Conservation (phyloP, 2,329 filamentous ascomycete species). For the Sporothrix variecibatus region DNA sequence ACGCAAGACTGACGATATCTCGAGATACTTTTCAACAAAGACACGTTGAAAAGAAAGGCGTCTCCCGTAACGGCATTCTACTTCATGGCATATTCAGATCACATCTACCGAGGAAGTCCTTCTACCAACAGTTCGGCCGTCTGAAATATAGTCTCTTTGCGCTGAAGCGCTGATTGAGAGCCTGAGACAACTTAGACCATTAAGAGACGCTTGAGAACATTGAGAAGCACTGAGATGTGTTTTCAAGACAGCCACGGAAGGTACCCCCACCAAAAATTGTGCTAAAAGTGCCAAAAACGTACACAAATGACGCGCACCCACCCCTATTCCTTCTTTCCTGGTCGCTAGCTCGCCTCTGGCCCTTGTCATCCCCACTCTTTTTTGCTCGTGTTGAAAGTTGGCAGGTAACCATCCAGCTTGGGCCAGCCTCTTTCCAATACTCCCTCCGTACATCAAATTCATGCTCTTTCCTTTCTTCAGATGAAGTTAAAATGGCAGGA, state of each 20-base stretch:
- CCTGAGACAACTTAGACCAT: background rate
- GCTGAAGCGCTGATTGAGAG: background rate
- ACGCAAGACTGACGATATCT: background rate
- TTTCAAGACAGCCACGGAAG: background rate
- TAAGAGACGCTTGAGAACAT: too few relatives aligned
- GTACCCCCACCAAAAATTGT: background rate
- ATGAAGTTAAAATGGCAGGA: background rate
- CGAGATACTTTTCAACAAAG: background rate
- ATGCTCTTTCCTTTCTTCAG: background rate
- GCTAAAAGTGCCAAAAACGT: background rate
- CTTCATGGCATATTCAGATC: background rate
- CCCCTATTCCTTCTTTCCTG: constrained; percentile 1
- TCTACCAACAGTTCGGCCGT: background rate
- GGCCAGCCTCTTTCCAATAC: background rate
- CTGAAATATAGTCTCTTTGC: background rate
- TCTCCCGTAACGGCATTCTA: background rate
- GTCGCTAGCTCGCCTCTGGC: background rate
- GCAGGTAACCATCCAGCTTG: background rate
- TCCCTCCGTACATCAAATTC: background rate
- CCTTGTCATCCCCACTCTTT: constrained; percentile 3
- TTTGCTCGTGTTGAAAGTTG: background rate
- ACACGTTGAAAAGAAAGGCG: background rate
- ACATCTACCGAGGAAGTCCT: background rate
- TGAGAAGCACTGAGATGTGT: background rate
- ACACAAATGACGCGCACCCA: background rate